A percentile compares a stretch with the other conserved stretches of the same genome.
These are phyloP conservation scores for Kandelia obovata DNA, from an alignment of 345 rosid species.

Conservation along the genomic window DNA sequence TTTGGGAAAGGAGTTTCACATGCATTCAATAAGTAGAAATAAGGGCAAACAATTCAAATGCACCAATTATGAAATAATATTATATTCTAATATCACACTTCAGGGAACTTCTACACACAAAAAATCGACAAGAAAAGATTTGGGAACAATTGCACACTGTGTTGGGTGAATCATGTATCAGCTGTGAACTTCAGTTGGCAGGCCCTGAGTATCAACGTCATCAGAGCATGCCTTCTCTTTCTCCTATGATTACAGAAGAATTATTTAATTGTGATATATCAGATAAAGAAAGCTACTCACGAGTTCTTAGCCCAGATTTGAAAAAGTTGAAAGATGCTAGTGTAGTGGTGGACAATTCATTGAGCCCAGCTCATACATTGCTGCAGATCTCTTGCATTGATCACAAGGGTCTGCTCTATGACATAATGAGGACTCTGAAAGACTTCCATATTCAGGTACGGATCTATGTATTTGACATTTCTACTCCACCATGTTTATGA, in stretches of 20 bases:
- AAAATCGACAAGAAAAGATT: constrained; percentile 52
- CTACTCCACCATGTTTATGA: background rate
- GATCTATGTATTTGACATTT: background rate
- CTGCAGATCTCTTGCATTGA: constrained; percentile 64
- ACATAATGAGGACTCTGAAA: constrained; percentile 73
- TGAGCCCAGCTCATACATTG: constrained; percentile 77
- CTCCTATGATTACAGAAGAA: constrained; percentile 54
- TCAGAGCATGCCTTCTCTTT: constrained; percentile 53
- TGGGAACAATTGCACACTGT: constrained; percentile 55
- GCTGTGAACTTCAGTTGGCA: constrained; percentile 70
- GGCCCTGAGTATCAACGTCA: constrained; percentile 60
- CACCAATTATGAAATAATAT: constrained; percentile 11
- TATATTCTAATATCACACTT: constrained; percentile 6
- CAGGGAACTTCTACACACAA: constrained; percentile 76
- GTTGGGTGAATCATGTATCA: constrained; percentile 68
- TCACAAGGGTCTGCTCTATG: constrained; percentile 82
- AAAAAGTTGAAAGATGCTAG: constrained; percentile 47
- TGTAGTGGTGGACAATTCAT: constrained; percentile 58
- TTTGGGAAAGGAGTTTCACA: background rate
- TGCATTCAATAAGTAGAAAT: no score
- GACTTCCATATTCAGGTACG: constrained; percentile 70
- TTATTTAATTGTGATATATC: constrained; percentile 46
- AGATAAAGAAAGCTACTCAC: constrained; percentile 46
- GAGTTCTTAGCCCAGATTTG: constrained; percentile 61
- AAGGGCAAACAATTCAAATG: background rate